Base-by-base conservation (phyloP, 1,284 basidiomycete species). In the Moniliella sp. region DNA sequence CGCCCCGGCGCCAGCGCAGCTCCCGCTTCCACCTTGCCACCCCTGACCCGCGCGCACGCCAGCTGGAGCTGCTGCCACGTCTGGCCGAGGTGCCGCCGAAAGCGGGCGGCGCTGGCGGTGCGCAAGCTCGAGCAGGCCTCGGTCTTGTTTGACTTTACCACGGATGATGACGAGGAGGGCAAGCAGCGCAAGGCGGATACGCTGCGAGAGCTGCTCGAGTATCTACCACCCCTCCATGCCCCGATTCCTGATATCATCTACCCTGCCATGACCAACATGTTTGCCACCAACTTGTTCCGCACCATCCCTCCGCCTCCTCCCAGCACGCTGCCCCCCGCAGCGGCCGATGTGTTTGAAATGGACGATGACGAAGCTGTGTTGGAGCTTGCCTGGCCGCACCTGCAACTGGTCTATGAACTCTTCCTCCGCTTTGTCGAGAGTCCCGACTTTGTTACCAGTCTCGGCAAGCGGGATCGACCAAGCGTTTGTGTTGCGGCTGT, bases 291-390 rank as follows among this genome's bases (percentile, higher is more conserved):
- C 66, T 74, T 99, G 48, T 99, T 99, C 70, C 80, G 91, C 38
- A 86, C 91, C 52, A 94, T 99, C 70, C 91, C 91, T 62, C 91
- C n/a, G n/a, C n/a, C n/a, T n/a, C n/a, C n/a, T n/a, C n/a, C n/a
- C n/a, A n/a, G n/a, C n/a, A n/a, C 91, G 50, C 88, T 86, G 37
- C 82, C 93, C 44, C 97, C 97, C 58, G 86, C 91, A 2, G 78
- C 76, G 13, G 91, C 88, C 35, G 91, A 99, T 58, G 88, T 86
- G 1, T 99, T 93, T 57, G 91, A 99, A 61, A 91, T 91, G 9
- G 91, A 99, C 65, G 91, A 99, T 66, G 91, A 99, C 53, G 91
- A 99, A 52, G 91, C 91, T 4, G 91, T 99, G 3, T 72, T 97
- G 41, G 91, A 99, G 61, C 76, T 97, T 33, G 91, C 91, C 11